Evolutionary conservation across 345 rosid species (phyloP).

Genomic region (Salix exigua): DNA sequence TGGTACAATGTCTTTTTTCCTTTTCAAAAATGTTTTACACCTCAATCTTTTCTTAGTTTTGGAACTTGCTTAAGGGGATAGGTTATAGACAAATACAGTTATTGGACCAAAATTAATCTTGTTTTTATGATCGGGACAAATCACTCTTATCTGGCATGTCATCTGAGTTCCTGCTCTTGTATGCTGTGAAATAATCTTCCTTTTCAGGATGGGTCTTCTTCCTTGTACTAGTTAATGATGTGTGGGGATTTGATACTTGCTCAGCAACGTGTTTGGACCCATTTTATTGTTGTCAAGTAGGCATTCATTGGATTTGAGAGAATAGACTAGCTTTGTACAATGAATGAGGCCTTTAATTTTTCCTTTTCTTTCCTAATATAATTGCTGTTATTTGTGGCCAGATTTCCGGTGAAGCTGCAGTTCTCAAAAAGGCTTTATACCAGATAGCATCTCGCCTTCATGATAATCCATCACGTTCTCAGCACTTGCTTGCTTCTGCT

Average conservation of each 20-base stretch:
- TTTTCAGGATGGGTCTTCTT: not conserved
- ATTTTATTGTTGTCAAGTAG: not conserved
- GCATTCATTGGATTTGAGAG: not conserved
- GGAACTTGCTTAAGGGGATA: not conserved
- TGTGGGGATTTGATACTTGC: not conserved
- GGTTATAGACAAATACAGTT: not conserved
- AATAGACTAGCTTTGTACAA: not conserved
- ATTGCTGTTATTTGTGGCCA: slow-evolving; percentile 23
- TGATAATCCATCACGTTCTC: slow-evolving; percentile 87
- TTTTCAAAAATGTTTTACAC: not conserved
- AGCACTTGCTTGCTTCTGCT: slow-evolving; percentile 72
- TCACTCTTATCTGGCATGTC: not conserved
- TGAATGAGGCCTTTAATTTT: not conserved
- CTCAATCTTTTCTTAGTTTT: not conserved
- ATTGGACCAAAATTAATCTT: too few relatives aligned
- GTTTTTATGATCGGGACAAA: not conserved
- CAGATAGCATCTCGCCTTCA: slow-evolving; percentile 84
- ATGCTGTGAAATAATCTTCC: too few relatives aligned
- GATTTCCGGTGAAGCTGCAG: slow-evolving; percentile 77
- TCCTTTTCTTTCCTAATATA: not conserved
- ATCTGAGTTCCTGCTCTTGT: not conserved
- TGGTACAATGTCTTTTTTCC: not conserved
- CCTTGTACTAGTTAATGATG: not conserved
- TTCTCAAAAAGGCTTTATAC: slow-evolving; percentile 75
- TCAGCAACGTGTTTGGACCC: not conserved